phyloP scores from a whole-genome alignment of 768 basidiomycete genomes.

The Nidularia pulvinata region DNA sequence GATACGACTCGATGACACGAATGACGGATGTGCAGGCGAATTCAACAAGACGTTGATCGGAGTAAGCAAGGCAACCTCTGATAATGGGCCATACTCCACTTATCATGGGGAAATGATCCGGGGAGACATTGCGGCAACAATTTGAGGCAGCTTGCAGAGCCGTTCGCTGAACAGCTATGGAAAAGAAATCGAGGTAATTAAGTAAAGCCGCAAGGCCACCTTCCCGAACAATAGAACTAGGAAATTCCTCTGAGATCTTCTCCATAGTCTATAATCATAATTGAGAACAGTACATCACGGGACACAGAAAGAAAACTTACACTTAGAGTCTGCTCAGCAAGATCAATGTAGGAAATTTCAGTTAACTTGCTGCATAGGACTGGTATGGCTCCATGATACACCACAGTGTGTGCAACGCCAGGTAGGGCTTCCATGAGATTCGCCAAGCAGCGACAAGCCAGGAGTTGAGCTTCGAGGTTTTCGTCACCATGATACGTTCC shows the following conservation, averaged over 20 bases:
- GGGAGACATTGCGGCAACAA: conserved; percentile 90
- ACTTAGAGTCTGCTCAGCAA: conserved; percentile 97
- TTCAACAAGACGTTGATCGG: conserved; percentile 97
- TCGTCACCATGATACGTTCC: conserved; percentile 75
- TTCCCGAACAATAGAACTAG: conserved; percentile 93
- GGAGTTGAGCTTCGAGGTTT: conserved; percentile 90
- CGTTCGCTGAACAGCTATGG: conserved; percentile 95
- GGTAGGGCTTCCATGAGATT: conserved; percentile 99
- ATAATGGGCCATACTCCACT: conserved; percentile 91
- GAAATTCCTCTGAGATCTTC: conserved; percentile 98
- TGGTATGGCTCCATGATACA: conserved; percentile 98
- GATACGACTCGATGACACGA: conserved; percentile 90
- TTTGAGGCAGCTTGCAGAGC: conserved; percentile 97
- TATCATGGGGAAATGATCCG: conserved; percentile 90
- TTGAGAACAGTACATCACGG: conserved; percentile 12
- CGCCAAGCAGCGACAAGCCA: conserved; percentile 95
- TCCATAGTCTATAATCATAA: conserved; percentile 77
- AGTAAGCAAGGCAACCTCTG: conserved; percentile 87
- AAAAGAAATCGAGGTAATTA: conserved; percentile 98
- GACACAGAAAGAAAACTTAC: conserved; percentile 47
- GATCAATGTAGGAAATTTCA: conserved; percentile 97
- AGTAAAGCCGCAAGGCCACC: conserved; percentile 92
- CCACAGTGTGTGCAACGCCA: conserved; percentile 95
- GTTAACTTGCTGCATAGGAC: conserved; percentile 96
- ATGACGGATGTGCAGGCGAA: conserved; percentile 95